phyloP scores from a whole-genome alignment of 1,139 yeast species.

The Suzukiozyma palmioleophila region DNA sequence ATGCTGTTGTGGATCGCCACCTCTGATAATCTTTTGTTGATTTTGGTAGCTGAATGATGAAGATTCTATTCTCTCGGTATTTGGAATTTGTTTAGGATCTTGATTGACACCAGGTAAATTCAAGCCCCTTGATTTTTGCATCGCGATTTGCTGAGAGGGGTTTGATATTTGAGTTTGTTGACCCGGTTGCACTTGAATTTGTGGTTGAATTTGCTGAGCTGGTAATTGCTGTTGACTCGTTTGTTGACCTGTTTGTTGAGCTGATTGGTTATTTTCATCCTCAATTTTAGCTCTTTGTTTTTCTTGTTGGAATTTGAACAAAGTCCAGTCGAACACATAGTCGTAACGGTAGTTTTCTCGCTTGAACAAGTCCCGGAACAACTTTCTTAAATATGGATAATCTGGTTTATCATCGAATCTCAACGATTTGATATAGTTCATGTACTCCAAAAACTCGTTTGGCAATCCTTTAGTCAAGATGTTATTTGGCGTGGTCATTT shows the following conservation, averaged over 20 bases:
- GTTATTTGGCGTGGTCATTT: constrained; percentile 89
- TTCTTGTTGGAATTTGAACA: constrained; percentile 70
- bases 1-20: constrained; percentile 5
- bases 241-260: constrained; percentile 15
- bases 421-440: constrained; percentile 84
- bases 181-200: constrained; percentile 8
- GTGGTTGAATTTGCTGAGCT: constrained; percentile 9
- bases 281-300: constrained; percentile 50
- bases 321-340: constrained; percentile 96
- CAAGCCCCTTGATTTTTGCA: constrained; percentile 11
- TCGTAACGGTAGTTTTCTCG: constrained; percentile 90
- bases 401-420: constrained; percentile 97
- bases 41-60: constrained; percentile 1
- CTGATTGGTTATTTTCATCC: constrained; percentile 14
- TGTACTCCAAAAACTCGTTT: constrained; percentile 79
- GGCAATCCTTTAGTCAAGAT: constrained; percentile 90
- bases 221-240: constrained; percentile 15
- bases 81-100: constrained; percentile 3
- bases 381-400: constrained; percentile 81
- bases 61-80: constrained; percentile 4
- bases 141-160: constrained; percentile 9
- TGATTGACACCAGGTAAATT: constrained; percentile 9
- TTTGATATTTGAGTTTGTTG: constrained; percentile 6
- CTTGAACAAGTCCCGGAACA: constrained; percentile 84
- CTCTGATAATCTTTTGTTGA: constrained; percentile 2